These are phyloP conservation scores for Hypoxylon intermedium DNA, from an alignment of 495 filamentous ascomycete genomes.

Conservation along the genomic window DNA sequence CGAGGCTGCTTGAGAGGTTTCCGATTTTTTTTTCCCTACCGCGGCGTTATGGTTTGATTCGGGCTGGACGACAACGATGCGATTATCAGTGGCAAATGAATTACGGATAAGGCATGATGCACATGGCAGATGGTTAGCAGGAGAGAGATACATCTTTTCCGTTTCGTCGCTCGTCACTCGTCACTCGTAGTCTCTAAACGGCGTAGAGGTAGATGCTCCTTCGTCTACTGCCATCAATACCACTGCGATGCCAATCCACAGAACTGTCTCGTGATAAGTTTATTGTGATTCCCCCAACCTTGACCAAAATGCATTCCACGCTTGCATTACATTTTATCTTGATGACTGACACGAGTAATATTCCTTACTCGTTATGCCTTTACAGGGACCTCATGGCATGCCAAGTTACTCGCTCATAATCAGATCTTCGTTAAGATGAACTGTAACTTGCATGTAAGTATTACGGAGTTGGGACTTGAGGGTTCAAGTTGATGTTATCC, in stretches of 20 bases:
- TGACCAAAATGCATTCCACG: background rate
- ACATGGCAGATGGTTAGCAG: constrained; percentile 20
- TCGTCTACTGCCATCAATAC: constrained; percentile 30
- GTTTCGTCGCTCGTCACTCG: constrained; percentile 6
- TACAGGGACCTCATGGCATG: no score
- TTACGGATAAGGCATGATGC: constrained; percentile 31
- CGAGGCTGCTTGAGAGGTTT: constrained; percentile 44
- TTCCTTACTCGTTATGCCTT: no score
- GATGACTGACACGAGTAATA: no score
- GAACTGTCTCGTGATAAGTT: background rate
- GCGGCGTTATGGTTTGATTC: constrained; percentile 37
- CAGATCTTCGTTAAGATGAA: no score
- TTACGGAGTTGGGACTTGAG: no score
- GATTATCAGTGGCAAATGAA: constrained; percentile 29
- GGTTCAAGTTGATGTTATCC: no score
- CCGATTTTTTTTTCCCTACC: background rate
- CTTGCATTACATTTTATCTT: no score
- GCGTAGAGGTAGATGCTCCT: constrained; percentile 32
- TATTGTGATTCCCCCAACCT: background rate
- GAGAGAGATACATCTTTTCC: constrained; percentile 14
- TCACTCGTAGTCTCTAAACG: constrained; percentile 6
- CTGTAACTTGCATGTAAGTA: no score
- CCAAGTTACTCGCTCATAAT: no score
- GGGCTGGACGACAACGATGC: constrained; percentile 35
- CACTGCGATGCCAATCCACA: constrained; percentile 21